phyloP scores from a whole-genome alignment of 2,329 filamentous ascomycete genomes.

The Botryotinia narcissicola region DNA sequence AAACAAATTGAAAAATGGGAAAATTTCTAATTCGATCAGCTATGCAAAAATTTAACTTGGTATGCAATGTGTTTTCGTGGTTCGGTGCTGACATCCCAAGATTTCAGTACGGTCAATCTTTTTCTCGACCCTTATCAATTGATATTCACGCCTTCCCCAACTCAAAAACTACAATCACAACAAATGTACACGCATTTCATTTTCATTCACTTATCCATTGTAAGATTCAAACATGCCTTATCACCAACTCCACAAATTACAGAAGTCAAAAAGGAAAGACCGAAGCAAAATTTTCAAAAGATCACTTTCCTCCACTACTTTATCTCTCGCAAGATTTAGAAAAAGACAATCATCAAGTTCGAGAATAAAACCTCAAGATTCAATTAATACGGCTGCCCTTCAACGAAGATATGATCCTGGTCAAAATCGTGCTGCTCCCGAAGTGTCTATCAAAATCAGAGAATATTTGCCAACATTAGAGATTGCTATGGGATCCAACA shows the following conservation, averaged over 20 bases:
- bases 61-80: background rate
- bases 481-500: too few species aligned
- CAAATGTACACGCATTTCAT: background rate
- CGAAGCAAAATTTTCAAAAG: background rate
- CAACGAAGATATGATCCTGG: background rate
- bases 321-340: background rate
- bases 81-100: background rate
- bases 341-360: background rate
- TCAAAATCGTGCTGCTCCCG: too few species aligned
- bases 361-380: background rate
- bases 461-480: background rate
- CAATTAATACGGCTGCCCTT: background rate
- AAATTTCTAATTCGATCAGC: background rate
- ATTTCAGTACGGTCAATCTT: background rate
- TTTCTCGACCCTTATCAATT: too few species aligned
- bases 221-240: background rate
- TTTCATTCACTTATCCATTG: background rate
- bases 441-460: background rate
- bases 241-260: background rate
- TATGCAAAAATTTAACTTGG: background rate
- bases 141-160: background rate
- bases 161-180: background rate
- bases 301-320: background rate
- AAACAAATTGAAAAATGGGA: accelerated
- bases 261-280: background rate